Base-by-base conservation (phyloP, 2,329 filamentous ascomycete genomes). In the Epichloe gansuensis region DNA sequence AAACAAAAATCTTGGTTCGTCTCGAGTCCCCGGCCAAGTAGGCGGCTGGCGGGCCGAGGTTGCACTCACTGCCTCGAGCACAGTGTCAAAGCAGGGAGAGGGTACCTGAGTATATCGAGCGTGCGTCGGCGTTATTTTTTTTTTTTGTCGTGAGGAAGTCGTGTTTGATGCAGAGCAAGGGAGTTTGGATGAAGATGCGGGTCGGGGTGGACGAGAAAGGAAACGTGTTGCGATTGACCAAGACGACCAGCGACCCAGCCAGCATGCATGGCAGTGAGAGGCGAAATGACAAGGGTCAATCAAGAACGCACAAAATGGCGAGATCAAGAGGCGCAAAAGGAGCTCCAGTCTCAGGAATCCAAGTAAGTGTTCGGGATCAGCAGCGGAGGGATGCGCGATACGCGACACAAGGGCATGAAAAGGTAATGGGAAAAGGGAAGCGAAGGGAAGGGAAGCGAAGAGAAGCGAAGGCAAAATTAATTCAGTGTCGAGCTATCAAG, bases 241-340 rank as follows among this genome's bases (percentile, higher is more conserved):
- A 39, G 49, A n/a, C 41, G 41, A 50, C 41, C 31, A 45, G 48
- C 41, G 49, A 51, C 42, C 49, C 17, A 21, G 17, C 17, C 17
- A 51, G 36, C 50, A 35, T 47, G 43, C 50, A 51, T 51, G 50
- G 43, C 50, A 51, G 23, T n/a, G 35, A 40, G 40, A 50, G 39
- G 48, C 12, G 31, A 38, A 27, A 43, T 6, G 17, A 36, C 27
- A 42, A 42, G 34, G 44, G 23, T 44, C 42, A 38, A 47, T 17
- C 21, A 4, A 13, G 11, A 17, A 23, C n/a, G 25, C 11, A 8
- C n/a, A 31, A 21, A 48, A 39, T 9, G 12, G 35, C 36, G 13
- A 25, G 21, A 39, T 39, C 17, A 17, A 51, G 25, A 39, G 42
- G 31, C 13, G 23, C 41, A 17, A 46, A 40, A 25, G 23, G 15